Conservation (phyloP, 2,329 filamentous ascomycete genomes). For the Tolypocladium endophyticum region DNA sequence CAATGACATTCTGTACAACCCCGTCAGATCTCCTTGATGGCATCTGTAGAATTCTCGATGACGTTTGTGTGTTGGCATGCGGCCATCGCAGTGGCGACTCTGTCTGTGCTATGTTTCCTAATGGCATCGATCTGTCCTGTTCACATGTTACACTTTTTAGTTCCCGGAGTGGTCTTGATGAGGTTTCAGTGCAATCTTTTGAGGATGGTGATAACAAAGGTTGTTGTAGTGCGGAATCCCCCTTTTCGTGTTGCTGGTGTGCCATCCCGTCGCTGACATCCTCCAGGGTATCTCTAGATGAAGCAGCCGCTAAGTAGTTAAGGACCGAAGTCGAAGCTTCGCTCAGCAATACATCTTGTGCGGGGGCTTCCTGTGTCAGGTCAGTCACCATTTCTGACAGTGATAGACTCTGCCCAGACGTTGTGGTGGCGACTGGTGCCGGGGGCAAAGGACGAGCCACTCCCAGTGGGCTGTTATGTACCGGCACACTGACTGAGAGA, state of each 20-base stretch:
- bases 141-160: no score
- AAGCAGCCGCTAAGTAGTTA: neutral
- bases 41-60: neutral
- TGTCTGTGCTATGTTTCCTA: neutral
- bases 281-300: neutral
- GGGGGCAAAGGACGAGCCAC: neutral
- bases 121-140: neutral
- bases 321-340: neutral
- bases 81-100: neutral
- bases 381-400: neutral
- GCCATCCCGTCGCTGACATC: neutral
- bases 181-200: neutral
- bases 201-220: neutral
- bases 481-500: neutral
- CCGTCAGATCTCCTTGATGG: neutral
- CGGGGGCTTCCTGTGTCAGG: neutral
- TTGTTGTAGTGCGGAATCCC: neutral
- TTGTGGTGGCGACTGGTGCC: neutral
- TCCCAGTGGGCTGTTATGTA: neutral
- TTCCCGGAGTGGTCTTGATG: neutral
- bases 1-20: neutral
- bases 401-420: neutral
- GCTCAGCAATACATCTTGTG: neutral
- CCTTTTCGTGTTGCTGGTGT: neutral
- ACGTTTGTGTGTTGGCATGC: neutral